Percentiles rank a stretch among this genome's conserved stretches.
Conservation (phyloP, 164 flowering plant species). For the Berberis thunbergii region DNA sequence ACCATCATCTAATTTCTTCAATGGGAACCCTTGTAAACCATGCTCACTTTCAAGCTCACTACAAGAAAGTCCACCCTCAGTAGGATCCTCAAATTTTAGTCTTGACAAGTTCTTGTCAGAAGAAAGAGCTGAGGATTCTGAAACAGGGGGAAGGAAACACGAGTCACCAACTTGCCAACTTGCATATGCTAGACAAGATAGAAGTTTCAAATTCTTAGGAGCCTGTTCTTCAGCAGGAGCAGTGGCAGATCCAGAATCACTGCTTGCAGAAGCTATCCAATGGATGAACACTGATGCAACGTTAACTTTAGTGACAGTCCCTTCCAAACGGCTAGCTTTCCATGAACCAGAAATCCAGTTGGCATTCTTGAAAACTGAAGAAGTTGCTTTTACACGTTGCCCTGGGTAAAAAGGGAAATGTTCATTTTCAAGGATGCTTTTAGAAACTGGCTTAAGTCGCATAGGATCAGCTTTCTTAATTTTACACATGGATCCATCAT, state of each 20-base stretch:
- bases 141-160: conserved; percentile 64
- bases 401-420: conserved; percentile 88
- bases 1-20: conserved; percentile 29
- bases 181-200: conserved; percentile 84
- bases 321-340: conserved; percentile 72
- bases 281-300: conserved; percentile 75
- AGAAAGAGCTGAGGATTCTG: conserved; percentile 20
- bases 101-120: conserved; percentile 26
- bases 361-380: conserved; percentile 79
- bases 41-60: conserved; percentile 25
- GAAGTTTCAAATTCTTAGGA: conserved; percentile 61
- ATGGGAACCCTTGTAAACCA: conserved; percentile 24
- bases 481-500: conserved; percentile 94
- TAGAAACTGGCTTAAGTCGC: conserved; percentile 61
- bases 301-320: conserved; percentile 77
- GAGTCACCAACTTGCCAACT: conserved; percentile 98
- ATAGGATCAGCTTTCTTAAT: conserved; percentile 73
- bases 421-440: conserved; percentile 64
- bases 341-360: conserved; percentile 84
- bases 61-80: conserved; percentile 2
- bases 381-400: conserved; percentile 72
- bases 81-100: conserved; percentile 16
- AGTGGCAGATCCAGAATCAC: conserved; percentile 69
- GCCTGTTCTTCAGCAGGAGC: conserved; percentile 90
- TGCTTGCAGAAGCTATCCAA: conserved; percentile 89